phyloP scores from a whole-genome alignment of 1,284 basidiomycete species.

The Trichosporon ovoides region DNA sequence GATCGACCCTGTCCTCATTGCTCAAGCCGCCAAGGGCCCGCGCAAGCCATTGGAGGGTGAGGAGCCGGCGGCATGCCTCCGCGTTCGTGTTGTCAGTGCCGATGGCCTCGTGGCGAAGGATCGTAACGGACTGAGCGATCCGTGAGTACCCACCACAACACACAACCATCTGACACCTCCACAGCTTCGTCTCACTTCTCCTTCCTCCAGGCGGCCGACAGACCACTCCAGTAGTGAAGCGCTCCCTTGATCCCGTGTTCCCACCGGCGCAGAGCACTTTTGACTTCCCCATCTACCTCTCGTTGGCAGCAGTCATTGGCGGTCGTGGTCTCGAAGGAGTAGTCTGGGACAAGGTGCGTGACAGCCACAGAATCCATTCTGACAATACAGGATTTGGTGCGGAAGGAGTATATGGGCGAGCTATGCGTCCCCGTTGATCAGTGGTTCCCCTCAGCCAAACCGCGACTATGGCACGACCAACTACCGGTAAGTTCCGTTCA shows the following conservation, averaged over 20 bases:
- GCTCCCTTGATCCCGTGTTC: slow-evolving; percentile 71
- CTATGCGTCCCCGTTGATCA: slow-evolving; percentile 66
- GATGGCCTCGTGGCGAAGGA: slow-evolving; percentile 51
- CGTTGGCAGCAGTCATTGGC: slow-evolving; percentile 65
- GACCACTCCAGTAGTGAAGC: slow-evolving; percentile 73
- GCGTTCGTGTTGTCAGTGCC: slow-evolving; percentile 49
- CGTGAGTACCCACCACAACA: slow-evolving; percentile 50
- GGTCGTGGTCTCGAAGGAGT: slow-evolving; percentile 68
- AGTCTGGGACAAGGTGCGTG: slow-evolving; percentile 82
- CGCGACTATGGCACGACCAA: slow-evolving; percentile 35
- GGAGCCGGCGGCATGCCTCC: slow-evolving; percentile 44
- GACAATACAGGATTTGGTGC: slow-evolving; percentile 53
- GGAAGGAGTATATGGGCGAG: slow-evolving; percentile 92
- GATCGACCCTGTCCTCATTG: slow-evolving; percentile 32
- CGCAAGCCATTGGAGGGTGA: slow-evolving; percentile 46
- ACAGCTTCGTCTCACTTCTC: slow-evolving; percentile 66
- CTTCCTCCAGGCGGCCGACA: slow-evolving; percentile 60
- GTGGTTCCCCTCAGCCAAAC: slow-evolving; percentile 62
- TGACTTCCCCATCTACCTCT: slow-evolving; percentile 74
- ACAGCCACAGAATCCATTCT: slow-evolving; percentile 5
- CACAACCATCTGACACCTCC: slow-evolving; percentile 68
- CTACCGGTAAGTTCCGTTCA: slow-evolving; percentile 32
- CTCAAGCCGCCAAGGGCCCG: slow-evolving; percentile 34
- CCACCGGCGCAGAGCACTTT: slow-evolving; percentile 70
- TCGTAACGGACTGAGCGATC: slow-evolving; percentile 50